Evolutionary conservation across 148 eudicot genomes (phyloP), one percentile per base, ranked within the genome.

Genomic region (Persicaria tinctoria): DNA sequence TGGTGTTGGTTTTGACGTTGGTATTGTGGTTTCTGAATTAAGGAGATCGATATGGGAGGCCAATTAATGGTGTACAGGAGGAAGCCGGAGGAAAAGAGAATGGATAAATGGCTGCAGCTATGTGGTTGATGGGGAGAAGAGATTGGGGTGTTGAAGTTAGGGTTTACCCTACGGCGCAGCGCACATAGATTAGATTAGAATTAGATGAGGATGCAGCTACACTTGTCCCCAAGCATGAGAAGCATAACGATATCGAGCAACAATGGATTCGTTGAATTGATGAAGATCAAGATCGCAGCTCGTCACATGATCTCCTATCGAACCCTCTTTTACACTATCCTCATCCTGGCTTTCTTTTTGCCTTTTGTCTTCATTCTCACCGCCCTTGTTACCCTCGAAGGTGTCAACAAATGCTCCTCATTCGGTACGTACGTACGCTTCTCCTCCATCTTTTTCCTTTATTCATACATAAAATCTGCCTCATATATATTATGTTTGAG

Each of bases 281-380:
- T 93, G 97, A 93, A 93, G 98, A 86, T 93, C 92, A 93, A 93
- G 78, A 83, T 93, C 72, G 98, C 95, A 78, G 89, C 98, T 85
- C 92, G 95, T 70, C 89, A 87, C 38, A 32, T 32, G 41, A 85
- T 93, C 66, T 93, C 98, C 1, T 91, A 91, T 80, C 89, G 95
- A 41, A 88, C 93, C 5, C 84, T 93, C 75, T 93, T 93, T 74
- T 91, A 91, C 73, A 89, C 94, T 44, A 88, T 93, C n/a, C 87
- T 93, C 18, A 84, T 93, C 46, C 88, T 91, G 2, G 98, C 98
- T 48, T 91, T 89, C 75, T 80, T 93, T 50, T 83, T 93, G 85
- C 98, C 98, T 2, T 93, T 93, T 38, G 93, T 91, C 56, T 93
- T 93, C 85, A 91, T 93, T 62, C 87, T 93, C 51, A 93, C 98